Evolutionary conservation across 148 eudicot genomes (phyloP).

Genomic region (Diospyros kaki): DNA sequence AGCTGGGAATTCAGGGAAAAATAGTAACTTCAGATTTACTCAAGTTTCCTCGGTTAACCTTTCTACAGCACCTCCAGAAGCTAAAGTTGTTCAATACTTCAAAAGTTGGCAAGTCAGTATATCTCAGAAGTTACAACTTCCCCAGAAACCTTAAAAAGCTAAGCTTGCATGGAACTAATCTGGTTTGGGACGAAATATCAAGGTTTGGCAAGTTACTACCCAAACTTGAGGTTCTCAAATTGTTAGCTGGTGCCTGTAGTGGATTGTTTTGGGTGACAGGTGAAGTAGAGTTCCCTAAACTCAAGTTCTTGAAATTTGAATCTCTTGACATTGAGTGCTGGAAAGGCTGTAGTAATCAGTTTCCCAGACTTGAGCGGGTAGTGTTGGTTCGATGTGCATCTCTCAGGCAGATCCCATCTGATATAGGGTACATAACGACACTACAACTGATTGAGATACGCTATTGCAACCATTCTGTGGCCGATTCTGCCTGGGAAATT

Average conservation of each 20-base stretch:
- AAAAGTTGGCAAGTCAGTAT: too few relatives aligned
- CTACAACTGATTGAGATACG: background rate
- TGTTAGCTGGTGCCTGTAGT: background rate
- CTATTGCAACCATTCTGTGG: background rate
- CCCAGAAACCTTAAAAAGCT: slow-evolving; percentile 17
- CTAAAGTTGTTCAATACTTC: background rate
- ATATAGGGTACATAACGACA: background rate
- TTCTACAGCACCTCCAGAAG: slow-evolving; percentile 17
- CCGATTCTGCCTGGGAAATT: background rate
- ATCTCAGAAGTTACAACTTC: background rate
- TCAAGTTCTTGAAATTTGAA: slow-evolving; percentile 8
- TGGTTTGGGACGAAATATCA: slow-evolving; percentile 19
- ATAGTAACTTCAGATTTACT: background rate
- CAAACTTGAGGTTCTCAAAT: slow-evolving; percentile 8
- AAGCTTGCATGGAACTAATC: background rate
- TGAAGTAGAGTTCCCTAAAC: background rate
- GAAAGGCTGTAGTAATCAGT: background rate
- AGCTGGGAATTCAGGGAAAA: slow-evolving; percentile 2
- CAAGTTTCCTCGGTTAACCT: slow-evolving; percentile 2
- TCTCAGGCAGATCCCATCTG: background rate
- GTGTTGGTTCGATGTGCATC: background rate
- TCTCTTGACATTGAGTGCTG: background rate
- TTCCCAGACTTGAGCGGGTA: background rate
- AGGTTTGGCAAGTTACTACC: slow-evolving; percentile 14
- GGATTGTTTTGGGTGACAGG: background rate